A percentile compares a stretch with the other conserved stretches of the same genome.
Evolutionary conservation across 2,329 filamentous ascomycete genomes (phyloP).

Genomic region (Tolypocladium inflatum): DNA sequence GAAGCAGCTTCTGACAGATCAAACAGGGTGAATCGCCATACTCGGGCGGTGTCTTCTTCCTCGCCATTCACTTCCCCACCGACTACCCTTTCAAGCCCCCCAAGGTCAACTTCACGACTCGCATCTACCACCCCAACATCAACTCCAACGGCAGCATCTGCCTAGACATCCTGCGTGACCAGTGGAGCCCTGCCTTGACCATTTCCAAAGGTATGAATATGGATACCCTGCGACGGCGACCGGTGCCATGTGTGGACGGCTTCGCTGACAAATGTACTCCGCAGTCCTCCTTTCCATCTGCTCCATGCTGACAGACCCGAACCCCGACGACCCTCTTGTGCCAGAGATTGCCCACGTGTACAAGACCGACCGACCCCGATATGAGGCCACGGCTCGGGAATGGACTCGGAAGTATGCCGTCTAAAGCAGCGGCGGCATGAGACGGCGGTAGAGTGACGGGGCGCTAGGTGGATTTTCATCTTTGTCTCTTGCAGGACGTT

Average conservation of each 20-base stretch:
- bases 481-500: constrained; percentile 5
- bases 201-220: constrained; percentile 80
- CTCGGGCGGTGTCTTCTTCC: constrained; percentile 97
- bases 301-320: constrained; percentile 99
- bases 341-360: constrained; percentile 99
- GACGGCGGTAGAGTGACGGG: constrained; percentile 11
- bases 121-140: constrained; percentile 99
- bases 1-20: constrained; percentile 16
- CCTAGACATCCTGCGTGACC: constrained; percentile 94
- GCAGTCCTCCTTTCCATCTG: constrained; percentile 95
- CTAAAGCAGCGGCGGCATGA: constrained; percentile 31
- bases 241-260: background rate
- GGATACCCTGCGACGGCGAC: background rate
- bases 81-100: constrained; percentile 99
- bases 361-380: constrained; percentile 94
- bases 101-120: constrained; percentile 99
- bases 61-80: constrained; percentile 97
- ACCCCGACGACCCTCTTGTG: constrained; percentile 96
- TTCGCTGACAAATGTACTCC: constrained; percentile 5
- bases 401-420: constrained; percentile 99
- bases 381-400: constrained; percentile 93
- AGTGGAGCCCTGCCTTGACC: constrained; percentile 97
- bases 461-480: constrained; percentile 17
- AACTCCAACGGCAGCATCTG: constrained; percentile 99
- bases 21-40: constrained; percentile 89